These are phyloP conservation scores for Auriscalpium vulgare DNA, from an alignment of 768 basidiomycete species.

Conservation along the genomic window DNA sequence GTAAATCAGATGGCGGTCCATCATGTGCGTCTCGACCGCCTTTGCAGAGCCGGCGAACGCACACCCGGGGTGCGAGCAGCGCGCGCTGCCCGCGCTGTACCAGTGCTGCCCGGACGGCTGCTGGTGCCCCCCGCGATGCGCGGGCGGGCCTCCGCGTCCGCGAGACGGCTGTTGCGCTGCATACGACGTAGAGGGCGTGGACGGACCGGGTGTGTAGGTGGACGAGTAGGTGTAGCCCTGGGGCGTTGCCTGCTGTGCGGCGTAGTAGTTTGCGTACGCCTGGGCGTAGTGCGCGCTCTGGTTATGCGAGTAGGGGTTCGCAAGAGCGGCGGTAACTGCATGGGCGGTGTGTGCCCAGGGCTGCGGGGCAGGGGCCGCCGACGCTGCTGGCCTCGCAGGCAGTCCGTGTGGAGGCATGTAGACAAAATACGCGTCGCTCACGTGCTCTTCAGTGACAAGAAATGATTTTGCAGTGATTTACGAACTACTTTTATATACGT, in stretches of 20 bases:
- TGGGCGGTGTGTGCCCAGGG: conserved; percentile 14
- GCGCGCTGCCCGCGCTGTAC: conserved; percentile 54
- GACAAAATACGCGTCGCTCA: neutral
- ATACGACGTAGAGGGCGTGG: neutral
- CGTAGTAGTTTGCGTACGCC: conserved; percentile 18
- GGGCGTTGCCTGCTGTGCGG: conserved; percentile 18
- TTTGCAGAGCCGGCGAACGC: conserved; percentile 62
- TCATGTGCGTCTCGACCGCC: conserved; percentile 71
- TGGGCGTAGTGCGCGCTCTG: conserved; percentile 28
- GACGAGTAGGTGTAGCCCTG: conserved; percentile 28
- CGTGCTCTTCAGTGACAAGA: neutral
- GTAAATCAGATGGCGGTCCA: conserved; percentile 84
- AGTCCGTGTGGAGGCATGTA: neutral
- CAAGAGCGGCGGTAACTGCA: conserved; percentile 17
- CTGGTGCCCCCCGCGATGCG: neutral
- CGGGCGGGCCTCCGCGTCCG: neutral
- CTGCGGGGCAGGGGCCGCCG: neutral
- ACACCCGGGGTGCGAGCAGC: conserved; percentile 61
- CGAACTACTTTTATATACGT: conserved; percentile 8
- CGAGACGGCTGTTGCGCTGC: conserved; percentile 2
- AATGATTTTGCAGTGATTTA: neutral
- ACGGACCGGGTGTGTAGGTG: conserved; percentile 18
- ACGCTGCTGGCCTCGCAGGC: neutral
- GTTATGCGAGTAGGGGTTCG: conserved; percentile 22
- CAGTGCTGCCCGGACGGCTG: conserved; percentile 25